These are phyloP conservation scores for Colletotrichum cereale DNA, from an alignment of 2,329 filamentous ascomycete genomes.

Conservation along the genomic window DNA sequence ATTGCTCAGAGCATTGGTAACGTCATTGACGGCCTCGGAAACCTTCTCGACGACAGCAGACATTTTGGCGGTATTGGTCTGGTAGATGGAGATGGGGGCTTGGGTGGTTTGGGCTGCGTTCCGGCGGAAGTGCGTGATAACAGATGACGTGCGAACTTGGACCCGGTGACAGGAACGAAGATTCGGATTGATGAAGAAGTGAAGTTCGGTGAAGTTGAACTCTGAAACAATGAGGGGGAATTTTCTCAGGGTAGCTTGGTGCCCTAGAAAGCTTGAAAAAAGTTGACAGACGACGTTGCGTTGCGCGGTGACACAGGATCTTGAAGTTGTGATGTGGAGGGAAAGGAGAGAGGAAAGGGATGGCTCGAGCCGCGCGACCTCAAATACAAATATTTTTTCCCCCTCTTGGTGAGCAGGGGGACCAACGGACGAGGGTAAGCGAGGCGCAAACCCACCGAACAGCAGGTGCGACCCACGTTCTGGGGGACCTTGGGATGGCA, in stretches of 20 bases:
- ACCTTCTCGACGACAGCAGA: conserved; percentile 83
- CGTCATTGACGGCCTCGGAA: conserved; percentile 79
- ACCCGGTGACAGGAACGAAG: conserved; percentile 52
- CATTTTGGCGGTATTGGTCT: conserved; percentile 74
- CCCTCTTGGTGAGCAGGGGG: conserved; percentile 37
- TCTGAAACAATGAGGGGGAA: conserved; percentile 80
- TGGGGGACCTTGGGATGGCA: conserved; percentile 33
- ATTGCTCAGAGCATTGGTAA: conserved; percentile 80
- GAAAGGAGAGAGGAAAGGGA: conserved; percentile 49
- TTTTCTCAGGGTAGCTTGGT: conserved; percentile 85
- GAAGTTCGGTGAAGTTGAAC: conserved; percentile 66
- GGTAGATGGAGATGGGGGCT: conserved; percentile 53
- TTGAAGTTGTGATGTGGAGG: conserved; percentile 59
- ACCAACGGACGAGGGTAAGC: conserved; percentile 39
- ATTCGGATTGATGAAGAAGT: conserved; percentile 60
- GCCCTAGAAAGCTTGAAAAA: conserved; percentile 75
- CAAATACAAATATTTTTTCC: conserved; percentile 56
- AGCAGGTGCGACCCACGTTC: conserved; percentile 37
- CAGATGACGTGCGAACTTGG: conserved; percentile 56
- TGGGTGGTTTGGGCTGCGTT: conserved; percentile 48
- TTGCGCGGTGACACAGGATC: conserved; percentile 62
- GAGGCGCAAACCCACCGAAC: conserved; percentile 39
- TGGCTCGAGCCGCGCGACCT: conserved; percentile 43
- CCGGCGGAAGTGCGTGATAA: conserved; percentile 62
- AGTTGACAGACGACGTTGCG: conserved; percentile 60